phyloP scores from a whole-genome alignment of 2,329 filamentous ascomycete species.

The Diaporthe sp. region DNA sequence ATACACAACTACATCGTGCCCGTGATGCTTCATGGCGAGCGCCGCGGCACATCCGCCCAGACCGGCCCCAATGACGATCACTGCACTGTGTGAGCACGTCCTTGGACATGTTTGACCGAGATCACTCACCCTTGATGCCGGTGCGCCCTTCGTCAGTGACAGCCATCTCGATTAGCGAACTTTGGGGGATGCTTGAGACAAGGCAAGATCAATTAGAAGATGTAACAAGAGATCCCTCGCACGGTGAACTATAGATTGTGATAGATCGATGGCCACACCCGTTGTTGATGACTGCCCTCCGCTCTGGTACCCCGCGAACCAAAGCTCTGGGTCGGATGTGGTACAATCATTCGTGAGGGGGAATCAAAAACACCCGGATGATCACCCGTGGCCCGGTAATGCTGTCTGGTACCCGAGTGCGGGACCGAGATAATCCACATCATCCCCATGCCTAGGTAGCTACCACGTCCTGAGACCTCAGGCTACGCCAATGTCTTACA shows the following conservation, averaged over 20 bases:
- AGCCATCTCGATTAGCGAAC: neutral
- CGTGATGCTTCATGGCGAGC: conserved; percentile 62
- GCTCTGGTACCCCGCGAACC: conserved; percentile 11
- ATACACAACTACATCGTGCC: conserved; percentile 58
- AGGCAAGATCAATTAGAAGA: too few species aligned
- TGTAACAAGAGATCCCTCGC: too few species aligned
- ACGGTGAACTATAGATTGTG: too few species aligned
- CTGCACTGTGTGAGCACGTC: conserved; percentile 45
- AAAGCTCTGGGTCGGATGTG: neutral
- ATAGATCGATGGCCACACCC: neutral
- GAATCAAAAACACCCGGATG: neutral
- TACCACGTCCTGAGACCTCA: neutral
- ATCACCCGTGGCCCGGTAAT: neutral
- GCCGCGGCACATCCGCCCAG: conserved; percentile 64
- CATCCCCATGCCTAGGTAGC: neutral
- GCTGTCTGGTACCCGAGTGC: neutral
- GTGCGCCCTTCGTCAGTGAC: neutral
- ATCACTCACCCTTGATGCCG: conserved; percentile 26
- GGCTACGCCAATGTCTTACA: neutral
- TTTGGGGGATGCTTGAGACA: neutral
- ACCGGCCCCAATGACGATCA: conserved; percentile 64
- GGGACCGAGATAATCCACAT: conserved; percentile 4
- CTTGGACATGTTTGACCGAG: neutral
- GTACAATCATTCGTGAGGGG: neutral
- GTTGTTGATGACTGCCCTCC: neutral